phyloP scores from a whole-genome alignment of 1,284 basidiomycete species.

The Mycena citricolor region DNA sequence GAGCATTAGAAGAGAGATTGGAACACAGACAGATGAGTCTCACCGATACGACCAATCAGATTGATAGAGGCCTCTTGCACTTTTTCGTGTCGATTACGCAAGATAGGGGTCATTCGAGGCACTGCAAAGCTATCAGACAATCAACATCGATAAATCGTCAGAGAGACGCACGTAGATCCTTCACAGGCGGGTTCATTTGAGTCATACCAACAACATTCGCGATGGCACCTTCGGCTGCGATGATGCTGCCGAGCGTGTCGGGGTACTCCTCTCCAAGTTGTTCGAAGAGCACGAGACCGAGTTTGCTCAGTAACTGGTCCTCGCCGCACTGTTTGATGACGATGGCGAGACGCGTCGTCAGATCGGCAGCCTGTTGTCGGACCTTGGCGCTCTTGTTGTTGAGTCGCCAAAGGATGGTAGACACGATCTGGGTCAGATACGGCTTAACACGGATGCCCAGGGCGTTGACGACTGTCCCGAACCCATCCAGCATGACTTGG shows the following conservation, averaged over 20 bases:
- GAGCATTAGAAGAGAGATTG: constrained; percentile 2
- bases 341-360: constrained; percentile 90
- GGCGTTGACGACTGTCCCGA: constrained; percentile 94
- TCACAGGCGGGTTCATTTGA: constrained; percentile 99
- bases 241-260: constrained; percentile 97
- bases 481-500: constrained; percentile 97
- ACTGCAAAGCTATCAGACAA: constrained; percentile 12
- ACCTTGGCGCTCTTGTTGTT: constrained; percentile 99
- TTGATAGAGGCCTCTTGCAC: constrained; percentile 99
- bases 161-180: constrained; percentile 82
- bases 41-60: constrained; percentile 94
- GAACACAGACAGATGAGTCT: constrained; percentile 26
- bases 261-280: constrained; percentile 99
- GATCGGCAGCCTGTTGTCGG: constrained; percentile 96
- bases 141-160: constrained; percentile 8
- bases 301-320: constrained; percentile 92
- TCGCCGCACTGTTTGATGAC: constrained; percentile 99
- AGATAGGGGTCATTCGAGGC: constrained; percentile 89
- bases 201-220: constrained; percentile 99
- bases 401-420: constrained; percentile 96
- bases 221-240: constrained; percentile 95
- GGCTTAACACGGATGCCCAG: constrained; percentile 96
- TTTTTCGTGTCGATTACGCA: constrained; percentile 98
- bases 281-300: constrained; percentile 96
- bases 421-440: constrained; percentile 97